A percentile compares a stretch with the other conserved stretches of the same genome.
Conservation (phyloP, 176 grass and related monocot species). For the Aegilops tauschii region DNA sequence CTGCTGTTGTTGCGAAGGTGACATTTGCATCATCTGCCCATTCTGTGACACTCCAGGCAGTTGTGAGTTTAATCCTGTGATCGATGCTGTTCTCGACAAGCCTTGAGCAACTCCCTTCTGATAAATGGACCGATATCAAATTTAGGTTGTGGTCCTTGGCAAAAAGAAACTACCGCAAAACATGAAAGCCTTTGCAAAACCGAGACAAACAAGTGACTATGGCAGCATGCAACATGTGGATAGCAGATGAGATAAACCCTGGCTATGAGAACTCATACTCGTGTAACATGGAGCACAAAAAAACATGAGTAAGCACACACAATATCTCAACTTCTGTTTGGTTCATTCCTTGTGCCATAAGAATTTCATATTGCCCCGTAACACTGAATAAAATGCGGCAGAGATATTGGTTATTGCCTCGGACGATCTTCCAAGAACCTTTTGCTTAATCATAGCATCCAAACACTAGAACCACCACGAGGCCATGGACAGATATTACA, state of each 20-base stretch:
- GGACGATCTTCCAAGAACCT: slow-evolving; percentile 10
- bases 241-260: neutral
- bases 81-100: slow-evolving; percentile 63
- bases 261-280: neutral
- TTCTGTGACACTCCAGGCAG: slow-evolving; percentile 74
- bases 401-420: slow-evolving; percentile 5
- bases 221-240: slow-evolving; percentile 4
- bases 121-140: slow-evolving; percentile 23
- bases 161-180: slow-evolving; percentile 2
- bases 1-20: slow-evolving; percentile 68
- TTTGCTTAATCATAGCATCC: slow-evolving; percentile 9
- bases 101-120: slow-evolving; percentile 82
- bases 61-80: slow-evolving; percentile 65
- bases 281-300: neutral
- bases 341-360: neutral
- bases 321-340: neutral
- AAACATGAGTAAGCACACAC: neutral
- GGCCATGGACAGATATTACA: neutral
- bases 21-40: slow-evolving; percentile 68
- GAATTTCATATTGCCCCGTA: neutral
- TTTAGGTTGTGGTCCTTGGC: neutral
- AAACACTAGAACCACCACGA: neutral
- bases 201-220: neutral
- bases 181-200: neutral
- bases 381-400: neutral